A percentile compares a stretch with the other conserved stretches of the same genome.
phyloP scores from a whole-genome alignment of 305 asterid species.

The Fraxinus floribunda region DNA sequence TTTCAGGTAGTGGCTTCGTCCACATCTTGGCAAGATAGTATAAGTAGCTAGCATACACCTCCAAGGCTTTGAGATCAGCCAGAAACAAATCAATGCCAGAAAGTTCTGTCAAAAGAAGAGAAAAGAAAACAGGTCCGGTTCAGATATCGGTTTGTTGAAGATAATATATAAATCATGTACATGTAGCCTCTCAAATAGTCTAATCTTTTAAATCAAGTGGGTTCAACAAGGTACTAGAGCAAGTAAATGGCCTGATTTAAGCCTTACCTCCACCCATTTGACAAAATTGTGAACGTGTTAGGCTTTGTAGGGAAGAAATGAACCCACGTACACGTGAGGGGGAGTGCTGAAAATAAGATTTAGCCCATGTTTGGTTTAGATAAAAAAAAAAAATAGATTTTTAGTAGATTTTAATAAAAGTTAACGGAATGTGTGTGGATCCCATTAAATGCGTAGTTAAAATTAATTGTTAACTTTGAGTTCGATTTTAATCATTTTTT shows the following conservation, averaged over 20 bases:
- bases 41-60: slow-evolving; percentile 65
- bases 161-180: not conserved
- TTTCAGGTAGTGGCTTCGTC: slow-evolving; percentile 91
- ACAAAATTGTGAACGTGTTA: not conserved
- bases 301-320: not conserved
- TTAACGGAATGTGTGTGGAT: no score
- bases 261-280: not conserved
- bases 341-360: not conserved
- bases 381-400: not conserved
- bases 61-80: slow-evolving; percentile 85
- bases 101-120: slow-evolving; percentile 54
- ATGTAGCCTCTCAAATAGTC: not conserved
- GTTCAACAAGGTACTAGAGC: not conserved
- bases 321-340: not conserved
- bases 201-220: not conserved
- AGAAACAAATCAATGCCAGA: slow-evolving; percentile 72
- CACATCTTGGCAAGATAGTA: slow-evolving; percentile 72
- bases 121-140: slow-evolving; percentile 14
- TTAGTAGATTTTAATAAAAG: no score
- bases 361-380: not conserved
- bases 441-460: not conserved
- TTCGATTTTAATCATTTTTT: no score
- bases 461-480: not conserved
- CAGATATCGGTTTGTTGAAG: not conserved
- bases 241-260: not conserved